Evolutionary conservation across 768 basidiomycete genomes (phyloP).

Genomic region (Tylopilus subfusipes): DNA sequence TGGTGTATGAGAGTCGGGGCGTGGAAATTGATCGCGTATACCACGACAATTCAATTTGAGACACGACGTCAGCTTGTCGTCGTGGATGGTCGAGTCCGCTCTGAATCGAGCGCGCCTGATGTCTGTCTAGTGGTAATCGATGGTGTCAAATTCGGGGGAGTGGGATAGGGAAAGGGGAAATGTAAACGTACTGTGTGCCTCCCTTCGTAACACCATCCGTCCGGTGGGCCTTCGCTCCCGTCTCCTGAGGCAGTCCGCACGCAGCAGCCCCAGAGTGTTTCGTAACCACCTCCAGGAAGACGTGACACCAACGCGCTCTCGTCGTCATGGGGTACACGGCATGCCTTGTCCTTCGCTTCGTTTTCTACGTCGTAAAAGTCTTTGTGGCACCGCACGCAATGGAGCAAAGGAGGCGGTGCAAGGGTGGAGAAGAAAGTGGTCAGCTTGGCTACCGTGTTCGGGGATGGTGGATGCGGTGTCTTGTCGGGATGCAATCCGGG

Average conservation of each 20-base stretch:
- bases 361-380: constrained; percentile 71
- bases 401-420: constrained; percentile 61
- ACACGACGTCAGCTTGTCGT: constrained; percentile 71
- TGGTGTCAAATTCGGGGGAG: not conserved
- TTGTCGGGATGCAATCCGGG: constrained; percentile 11
- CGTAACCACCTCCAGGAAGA: constrained; percentile 40
- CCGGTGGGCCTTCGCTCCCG: constrained; percentile 79
- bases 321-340: constrained; percentile 73
- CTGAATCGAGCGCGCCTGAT: constrained; percentile 74
- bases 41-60: constrained; percentile 52
- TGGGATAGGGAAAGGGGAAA: not conserved
- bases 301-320: constrained; percentile 75
- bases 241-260: constrained; percentile 68
- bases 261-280: constrained; percentile 73
- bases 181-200: constrained; percentile 54
- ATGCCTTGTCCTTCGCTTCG: constrained; percentile 52
- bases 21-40: constrained; percentile 24
- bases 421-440: constrained; percentile 59
- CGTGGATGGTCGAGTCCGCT: constrained; percentile 59
- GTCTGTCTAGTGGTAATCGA: constrained; percentile 49
- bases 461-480: constrained; percentile 27
- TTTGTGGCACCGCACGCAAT: constrained; percentile 75
- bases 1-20: not conserved
- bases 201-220: constrained; percentile 86
- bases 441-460: constrained; percentile 43